Evolutionary conservation across 768 basidiomycete species (phyloP).

Genomic region (Clavulina sp.): DNA sequence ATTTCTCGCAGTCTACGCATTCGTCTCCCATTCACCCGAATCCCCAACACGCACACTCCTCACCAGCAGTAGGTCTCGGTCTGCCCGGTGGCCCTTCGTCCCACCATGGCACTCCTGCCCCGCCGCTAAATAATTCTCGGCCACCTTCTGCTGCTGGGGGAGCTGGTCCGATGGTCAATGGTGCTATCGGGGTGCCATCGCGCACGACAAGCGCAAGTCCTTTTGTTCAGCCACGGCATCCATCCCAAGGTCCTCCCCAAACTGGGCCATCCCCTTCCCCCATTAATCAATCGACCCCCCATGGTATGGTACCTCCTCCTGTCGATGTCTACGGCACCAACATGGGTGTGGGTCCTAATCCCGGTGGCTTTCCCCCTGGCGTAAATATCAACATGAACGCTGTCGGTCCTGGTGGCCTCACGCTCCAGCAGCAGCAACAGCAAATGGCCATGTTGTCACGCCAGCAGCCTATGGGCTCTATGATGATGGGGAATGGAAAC

Average conservation of each 20-base stretch:
- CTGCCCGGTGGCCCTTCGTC: not conserved
- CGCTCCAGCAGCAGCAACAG: not conserved
- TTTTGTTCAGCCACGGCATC: constrained; percentile 7
- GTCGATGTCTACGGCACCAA: not conserved
- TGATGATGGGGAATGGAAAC: not conserved
- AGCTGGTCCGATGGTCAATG: not conserved
- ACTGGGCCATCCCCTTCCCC: not conserved
- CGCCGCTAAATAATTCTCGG: not conserved
- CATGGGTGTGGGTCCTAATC: not conserved
- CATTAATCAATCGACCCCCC: not conserved
- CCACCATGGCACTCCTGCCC: not conserved
- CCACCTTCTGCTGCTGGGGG: not conserved
- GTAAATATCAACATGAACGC: not conserved
- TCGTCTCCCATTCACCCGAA: constrained; percentile 2
- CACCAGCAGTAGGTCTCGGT: not conserved
- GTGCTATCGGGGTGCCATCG: too few relatives aligned
- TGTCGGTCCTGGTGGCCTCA: not conserved
- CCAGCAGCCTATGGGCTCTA: not conserved
- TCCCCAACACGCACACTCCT: not conserved
- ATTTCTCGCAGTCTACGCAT: not conserved
- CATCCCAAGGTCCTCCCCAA: constrained; percentile 2
- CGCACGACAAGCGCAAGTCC: too few relatives aligned
- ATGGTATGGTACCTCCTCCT: not conserved
- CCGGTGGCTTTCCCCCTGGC: not conserved
- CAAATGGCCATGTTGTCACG: not conserved